Base-by-base conservation (phyloP, 1,139 yeast genomes). In the Geotrichum carabidarum region DNA sequence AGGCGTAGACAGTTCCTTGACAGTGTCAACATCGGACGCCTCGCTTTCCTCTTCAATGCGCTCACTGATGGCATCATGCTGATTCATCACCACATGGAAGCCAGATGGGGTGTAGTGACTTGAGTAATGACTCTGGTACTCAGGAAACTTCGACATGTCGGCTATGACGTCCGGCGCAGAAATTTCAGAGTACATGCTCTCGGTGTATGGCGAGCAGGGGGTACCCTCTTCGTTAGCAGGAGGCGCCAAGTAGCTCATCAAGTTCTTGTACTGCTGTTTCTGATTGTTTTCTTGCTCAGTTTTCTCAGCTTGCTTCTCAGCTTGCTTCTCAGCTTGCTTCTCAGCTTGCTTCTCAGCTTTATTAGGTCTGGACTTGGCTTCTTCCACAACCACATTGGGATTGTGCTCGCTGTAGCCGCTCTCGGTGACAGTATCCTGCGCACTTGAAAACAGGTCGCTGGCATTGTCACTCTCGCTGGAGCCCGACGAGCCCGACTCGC, bases 81-180 rank as follows among this genome's bases (percentile, higher is more conserved):
- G 47, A 15, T 48, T 48, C 22, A 48, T 17, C 34, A 48, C 52
- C 5, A 44, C 38, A n/a, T 53, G 55, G 32, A 53, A 53, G 14
- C 55, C 55, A 9, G 51, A 48, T 9, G 55, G 55, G 1, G 55
- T 44, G 44, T 43, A 53, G 18, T 53, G 55, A 18, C 37, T 45
- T 12, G 52, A 43, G 32, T 53, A 53, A 18, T 48, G 51, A 30
- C 55, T 53, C 11, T 36, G 55, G 30, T 50, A 53, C 22, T 53
- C 47, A 5, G 52, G 51, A 15, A 53, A 43, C 44, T 53, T 50
- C 8, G 55, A 48, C 31, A 44, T 37, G 42, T 50, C 51, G n/a
- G 48, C 51, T 38, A 53, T 48, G 42, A 52, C 46, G 18, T 44
- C 48, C 4, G 49, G 44, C n/a, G 42, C 44, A 1, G 55, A 43